Conservation (phyloP, 371 early-diverging fungal species). For the Mortierella sp. region DNA sequence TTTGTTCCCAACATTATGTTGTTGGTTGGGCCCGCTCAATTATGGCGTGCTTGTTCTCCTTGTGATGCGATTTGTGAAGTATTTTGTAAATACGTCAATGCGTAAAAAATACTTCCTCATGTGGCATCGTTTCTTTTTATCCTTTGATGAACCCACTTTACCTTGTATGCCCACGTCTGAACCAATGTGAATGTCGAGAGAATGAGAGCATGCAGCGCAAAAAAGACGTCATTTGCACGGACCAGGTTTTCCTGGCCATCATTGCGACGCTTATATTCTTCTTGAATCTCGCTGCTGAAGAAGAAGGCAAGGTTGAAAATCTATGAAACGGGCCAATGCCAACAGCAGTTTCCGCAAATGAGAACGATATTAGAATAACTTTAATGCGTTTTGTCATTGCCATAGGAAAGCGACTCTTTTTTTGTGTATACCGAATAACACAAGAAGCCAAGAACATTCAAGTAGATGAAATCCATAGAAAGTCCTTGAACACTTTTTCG, state of each 20-base stretch:
- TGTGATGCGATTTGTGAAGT: background rate
- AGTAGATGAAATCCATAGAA: constrained; percentile 91
- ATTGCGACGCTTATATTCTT: constrained; percentile 82
- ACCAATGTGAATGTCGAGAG: constrained; percentile 74
- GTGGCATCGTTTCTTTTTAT: background rate
- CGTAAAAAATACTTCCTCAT: background rate
- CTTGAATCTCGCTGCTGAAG: constrained; percentile 72
- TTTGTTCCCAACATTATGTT: background rate
- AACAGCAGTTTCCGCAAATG: too few species aligned
- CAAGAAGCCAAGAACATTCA: constrained; percentile 88
- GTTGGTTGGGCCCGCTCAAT: background rate
- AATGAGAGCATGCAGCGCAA: constrained; percentile 86
- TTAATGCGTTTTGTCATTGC: background rate
- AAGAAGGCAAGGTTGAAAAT: constrained; percentile 84
- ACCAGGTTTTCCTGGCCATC: constrained; percentile 79
- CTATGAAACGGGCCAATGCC: constrained; percentile 28
- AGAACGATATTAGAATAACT: background rate
- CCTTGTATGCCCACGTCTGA: constrained; percentile 84
- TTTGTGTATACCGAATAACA: constrained; percentile 78
- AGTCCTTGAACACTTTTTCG: constrained; percentile 86
- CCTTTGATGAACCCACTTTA: constrained; percentile 25
- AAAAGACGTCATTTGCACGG: constrained; percentile 89
- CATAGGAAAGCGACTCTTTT: too few species aligned
- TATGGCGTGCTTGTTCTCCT: constrained; percentile 1
- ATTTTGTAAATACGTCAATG: too few species aligned